Base-by-base conservation (phyloP, 2,329 filamentous ascomycete species). In the Aspergillus sp. region DNA sequence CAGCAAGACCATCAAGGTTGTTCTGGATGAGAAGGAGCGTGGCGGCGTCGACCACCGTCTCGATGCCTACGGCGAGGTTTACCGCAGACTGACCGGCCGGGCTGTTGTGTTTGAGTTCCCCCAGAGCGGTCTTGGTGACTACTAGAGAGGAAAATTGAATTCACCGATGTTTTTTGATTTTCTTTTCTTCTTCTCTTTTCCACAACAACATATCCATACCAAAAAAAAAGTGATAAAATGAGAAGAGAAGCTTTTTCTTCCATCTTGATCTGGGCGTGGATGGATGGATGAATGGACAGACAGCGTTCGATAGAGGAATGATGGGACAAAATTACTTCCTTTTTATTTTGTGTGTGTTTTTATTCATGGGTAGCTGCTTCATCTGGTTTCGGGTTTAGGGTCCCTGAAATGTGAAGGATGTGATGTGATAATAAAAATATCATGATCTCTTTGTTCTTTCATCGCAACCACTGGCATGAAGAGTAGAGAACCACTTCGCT, bases 1-100 rank as follows among this genome's bases (percentile, higher is more conserved):
- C 75, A 85, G 81, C 85, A 97, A 97, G 87, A 78, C 88, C 72
- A 84, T 97, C 76, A 98, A 98, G 87, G 88, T 98, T 73, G 82
- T 98, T 71, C 84, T 98, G 52, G 93, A 98, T 76, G 93, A 97
- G 87, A 98, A 98, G 88, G 93, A 98, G 87, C 88, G 90, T 67
- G 91, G 90, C 69, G 89, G 90, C 74, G 91, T 98, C 65, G 93
- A 98, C 82, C 96, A 97, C 86, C 84, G 93, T 74, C 88, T 98
- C 65, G 93, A 98, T 78, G 96, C 91, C 73, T 98, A 98, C 83
- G 88, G 88, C 59, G 93, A 98, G 84, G 93, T 98, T 72, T 98
- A 98, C 87, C 88, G 89, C 76, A 85, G 88, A 69, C 80, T 98
- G 71, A 98, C 93, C 56, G 93, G 93, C 76, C 93, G 94, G 77